Evolutionary conservation across 2,329 filamentous ascomycete species (phyloP).

Genomic region (Calonectria henricotiae): DNA sequence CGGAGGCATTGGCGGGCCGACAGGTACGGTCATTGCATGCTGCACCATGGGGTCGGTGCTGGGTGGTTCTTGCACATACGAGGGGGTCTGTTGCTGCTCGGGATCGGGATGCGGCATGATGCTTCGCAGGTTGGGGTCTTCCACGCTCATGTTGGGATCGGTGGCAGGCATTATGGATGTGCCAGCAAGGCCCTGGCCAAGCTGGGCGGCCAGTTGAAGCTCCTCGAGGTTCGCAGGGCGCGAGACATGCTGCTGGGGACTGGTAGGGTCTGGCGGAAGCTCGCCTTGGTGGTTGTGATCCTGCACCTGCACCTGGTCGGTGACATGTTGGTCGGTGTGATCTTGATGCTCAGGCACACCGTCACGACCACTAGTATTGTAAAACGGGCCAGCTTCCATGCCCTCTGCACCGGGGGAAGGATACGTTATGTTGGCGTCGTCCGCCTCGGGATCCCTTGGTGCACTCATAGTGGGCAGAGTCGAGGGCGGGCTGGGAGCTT

Average conservation of each 20-base stretch:
- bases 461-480: slow-evolving; percentile 53
- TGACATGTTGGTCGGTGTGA: slow-evolving; percentile 52
- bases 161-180: slow-evolving; percentile 67
- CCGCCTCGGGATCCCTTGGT: slow-evolving; percentile 56
- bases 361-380: slow-evolving; percentile 60
- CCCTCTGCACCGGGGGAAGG: slow-evolving; percentile 65
- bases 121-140: slow-evolving; percentile 62
- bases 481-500: slow-evolving; percentile 21
- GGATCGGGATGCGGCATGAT: slow-evolving; percentile 64
- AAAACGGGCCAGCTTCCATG: slow-evolving; percentile 64
- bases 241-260: slow-evolving; percentile 62
- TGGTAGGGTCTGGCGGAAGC: slow-evolving; percentile 56
- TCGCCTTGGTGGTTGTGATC: slow-evolving; percentile 54
- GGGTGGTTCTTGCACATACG: slow-evolving; percentile 60
- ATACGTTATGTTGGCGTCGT: slow-evolving; percentile 63
- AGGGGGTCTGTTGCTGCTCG: slow-evolving; percentile 57
- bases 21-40: slow-evolving; percentile 57
- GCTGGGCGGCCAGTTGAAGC: slow-evolving; percentile 72
- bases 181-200: slow-evolving; percentile 69
- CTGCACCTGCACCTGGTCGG: slow-evolving; percentile 52
- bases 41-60: slow-evolving; percentile 58
- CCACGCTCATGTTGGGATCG: slow-evolving; percentile 63
- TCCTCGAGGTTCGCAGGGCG: slow-evolving; percentile 69
- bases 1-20: slow-evolving; percentile 58
- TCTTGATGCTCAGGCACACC: slow-evolving; percentile 55